Evolutionary conservation across 208 protist genomes (phyloP), one percentile per base, ranked within the genome.

Genomic region (Leishmania arabica): DNA sequence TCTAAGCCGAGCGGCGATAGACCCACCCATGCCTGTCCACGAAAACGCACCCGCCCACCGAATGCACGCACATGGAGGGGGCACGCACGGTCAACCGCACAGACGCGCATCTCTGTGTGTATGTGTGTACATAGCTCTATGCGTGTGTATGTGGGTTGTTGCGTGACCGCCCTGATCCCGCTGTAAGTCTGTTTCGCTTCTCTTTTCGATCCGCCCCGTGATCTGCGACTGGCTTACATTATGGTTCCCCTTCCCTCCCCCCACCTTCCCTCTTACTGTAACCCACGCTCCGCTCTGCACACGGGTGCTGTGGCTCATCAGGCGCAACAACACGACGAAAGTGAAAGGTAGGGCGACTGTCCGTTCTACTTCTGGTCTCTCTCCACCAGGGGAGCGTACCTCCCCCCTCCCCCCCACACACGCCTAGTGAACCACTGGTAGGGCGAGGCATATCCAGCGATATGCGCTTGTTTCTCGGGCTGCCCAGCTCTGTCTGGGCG

Each of bases 401-500:
- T 15, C 17, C 51, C 0, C 9, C 51, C 51, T 15, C 51, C 27
- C 60, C 3, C 60, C 6, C 60, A 1, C 62, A 53, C 42, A 53
- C 62, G 24, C 75, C 58, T 31, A 60, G 31, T 27, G 15, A 75
- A 27, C 13, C 71, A 45, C 24, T 2, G 31, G 27, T 9, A 27
- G 49, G 31, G 49, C 4, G 6, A 11, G 34, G 1, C 71, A 24
- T 9, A 40, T 75, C 71, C 49, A 58, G 49, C 49, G 27, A 60
- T 42, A 71, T 72, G 60, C 5, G 34, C 24, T 78, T 86, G 69
- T 80, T 85, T 56, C 79, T 93, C 1, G 82, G 84, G 7, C 84
- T 95, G 42, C 85, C 89, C 3, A 31, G 40, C 19, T 49, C 81
- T 8, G 87, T 85, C 37, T 93, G 88, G 86, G 81, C 87, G 34